phyloP scores from a whole-genome alignment of 169 alveolate species.

The Eimeria tenella region DNA sequence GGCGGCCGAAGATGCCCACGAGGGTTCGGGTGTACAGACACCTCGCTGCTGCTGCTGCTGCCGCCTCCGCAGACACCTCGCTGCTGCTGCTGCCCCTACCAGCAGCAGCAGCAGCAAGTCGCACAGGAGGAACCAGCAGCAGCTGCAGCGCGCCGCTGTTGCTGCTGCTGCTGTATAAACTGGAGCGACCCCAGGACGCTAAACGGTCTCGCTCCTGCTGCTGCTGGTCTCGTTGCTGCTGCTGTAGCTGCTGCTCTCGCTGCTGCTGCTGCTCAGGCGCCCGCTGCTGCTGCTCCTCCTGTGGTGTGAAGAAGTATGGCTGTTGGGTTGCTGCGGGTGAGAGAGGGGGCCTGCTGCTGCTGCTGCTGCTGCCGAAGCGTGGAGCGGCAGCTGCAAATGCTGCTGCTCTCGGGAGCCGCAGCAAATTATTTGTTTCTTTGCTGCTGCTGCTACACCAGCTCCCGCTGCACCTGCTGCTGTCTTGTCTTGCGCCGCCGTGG shows the following conservation, averaged over 20 bases:
- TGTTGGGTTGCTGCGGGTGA: neutral
- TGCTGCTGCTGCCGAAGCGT: constrained; percentile 11
- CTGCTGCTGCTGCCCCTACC: neutral
- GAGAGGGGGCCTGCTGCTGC: neutral
- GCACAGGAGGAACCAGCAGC: constrained; percentile 12
- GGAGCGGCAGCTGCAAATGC: neutral
- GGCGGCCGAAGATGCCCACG: constrained; percentile 24
- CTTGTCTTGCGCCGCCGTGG: neutral
- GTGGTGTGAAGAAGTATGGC: neutral
- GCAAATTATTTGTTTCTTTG: neutral
- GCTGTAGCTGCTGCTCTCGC: too few species aligned
- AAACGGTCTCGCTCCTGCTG: neutral
- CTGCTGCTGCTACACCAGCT: constrained; percentile 6
- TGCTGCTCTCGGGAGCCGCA: neutral
- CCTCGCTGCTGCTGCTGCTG: constrained; percentile 36
- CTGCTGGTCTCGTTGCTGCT: neutral
- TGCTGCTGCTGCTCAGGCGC: too few species aligned
- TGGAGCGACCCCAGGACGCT: neutral
- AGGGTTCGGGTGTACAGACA: constrained; percentile 49
- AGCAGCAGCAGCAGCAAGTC: neutral
- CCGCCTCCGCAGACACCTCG: neutral
- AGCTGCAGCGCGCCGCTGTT: constrained; percentile 13
- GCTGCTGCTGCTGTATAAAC: neutral
- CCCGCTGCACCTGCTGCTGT: neutral
- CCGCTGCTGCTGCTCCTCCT: neutral